Percentiles rank a stretch among this genome's conserved stretches.
These are phyloP conservation scores for Komagataella pastoris DNA, from an alignment of 805 yeast genomes.

Conservation along the genomic window DNA sequence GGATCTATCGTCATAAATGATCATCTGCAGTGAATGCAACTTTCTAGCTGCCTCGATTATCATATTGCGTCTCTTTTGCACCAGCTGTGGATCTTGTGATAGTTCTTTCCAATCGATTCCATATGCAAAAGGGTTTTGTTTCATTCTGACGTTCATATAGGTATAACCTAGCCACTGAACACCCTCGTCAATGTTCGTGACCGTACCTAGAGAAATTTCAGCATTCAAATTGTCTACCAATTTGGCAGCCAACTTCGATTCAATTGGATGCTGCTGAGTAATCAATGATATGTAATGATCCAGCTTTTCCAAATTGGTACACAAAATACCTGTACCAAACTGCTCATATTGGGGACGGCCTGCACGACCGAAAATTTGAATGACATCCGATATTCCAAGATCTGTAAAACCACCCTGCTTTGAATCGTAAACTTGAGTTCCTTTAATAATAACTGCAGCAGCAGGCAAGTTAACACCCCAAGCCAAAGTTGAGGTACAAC, in stretches of 20 bases:
- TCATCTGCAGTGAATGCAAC: constrained; percentile 84
- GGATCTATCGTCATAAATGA: constrained; percentile 77
- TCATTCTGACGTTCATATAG: constrained; percentile 87
- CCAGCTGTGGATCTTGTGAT: constrained; percentile 68
- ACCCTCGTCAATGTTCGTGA: constrained; percentile 88
- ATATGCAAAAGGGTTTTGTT: constrained; percentile 83
- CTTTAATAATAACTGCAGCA: constrained; percentile 91
- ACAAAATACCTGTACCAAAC: constrained; percentile 83
- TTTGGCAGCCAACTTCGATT: constrained; percentile 65
- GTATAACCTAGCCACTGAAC: constrained; percentile 98
- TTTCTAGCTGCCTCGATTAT: constrained; percentile 69
- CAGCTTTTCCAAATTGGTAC: constrained; percentile 69
- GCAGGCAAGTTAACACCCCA: constrained; percentile 99
- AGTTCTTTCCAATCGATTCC: constrained; percentile 85
- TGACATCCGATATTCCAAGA: constrained; percentile 89
- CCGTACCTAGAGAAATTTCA: constrained; percentile 90
- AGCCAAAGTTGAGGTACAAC: constrained; percentile 95
- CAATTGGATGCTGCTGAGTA: constrained; percentile 94
- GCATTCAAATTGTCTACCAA: constrained; percentile 91
- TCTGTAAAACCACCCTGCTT: constrained; percentile 92
- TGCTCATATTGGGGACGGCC: constrained; percentile 96
- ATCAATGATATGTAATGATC: constrained; percentile 83
- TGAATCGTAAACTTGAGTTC: constrained; percentile 91
- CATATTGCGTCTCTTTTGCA: constrained; percentile 63
- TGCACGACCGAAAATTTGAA: constrained; percentile 97